Base-by-base conservation (phyloP, 1,139 yeast genomes). In the Nakaseomyces glabratus region DNA sequence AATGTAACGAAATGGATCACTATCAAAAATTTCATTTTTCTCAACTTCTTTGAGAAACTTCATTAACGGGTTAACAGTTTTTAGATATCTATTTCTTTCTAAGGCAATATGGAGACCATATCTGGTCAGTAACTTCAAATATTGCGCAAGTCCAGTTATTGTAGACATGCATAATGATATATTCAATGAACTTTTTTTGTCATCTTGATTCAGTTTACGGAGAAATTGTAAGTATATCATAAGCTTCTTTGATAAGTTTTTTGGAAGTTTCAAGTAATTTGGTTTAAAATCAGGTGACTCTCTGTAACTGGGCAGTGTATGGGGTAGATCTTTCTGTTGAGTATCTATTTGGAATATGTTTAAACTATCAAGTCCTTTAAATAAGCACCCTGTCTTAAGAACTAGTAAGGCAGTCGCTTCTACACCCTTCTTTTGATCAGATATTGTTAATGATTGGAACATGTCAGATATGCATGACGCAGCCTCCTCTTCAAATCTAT, bases 131-230 rank as follows among this genome's bases (percentile, higher is more conserved):
- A 90, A 66, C 55, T 93, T 90, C 49, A 90, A 66, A 56, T 86
- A 88, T 57, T 93, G 98, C 0, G 98, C 97, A 51, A 93, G 67
- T 1, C 94, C 88, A 1, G 96, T 86, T 9, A 88, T 90, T 4
- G 88, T 76, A 1, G 93, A 76, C 45, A 90, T 66, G 31, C 90
- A 82, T 13, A 85, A 86, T 1, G 84, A 72, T 24, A 60, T 41
- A 7, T 49, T 46, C 6, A 53, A 45, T 28, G 55, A 60, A 2
- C 49, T 43, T 4, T 47, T 41, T 15, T 45, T 38, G 6, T 48
- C 35, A 4, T 57, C 58, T 19, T 51, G 51, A 46, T 68, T 61
- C 0, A 78, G 62, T 48, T 77, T 79, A 46, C 88, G 61, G 35
- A 81, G 59, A n/a, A 79, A 68, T 1, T 85, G 82, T 43, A 81